phyloP scores from a whole-genome alignment of 371 early-diverging fungal species.

The Apophysomyces variabilis region DNA sequence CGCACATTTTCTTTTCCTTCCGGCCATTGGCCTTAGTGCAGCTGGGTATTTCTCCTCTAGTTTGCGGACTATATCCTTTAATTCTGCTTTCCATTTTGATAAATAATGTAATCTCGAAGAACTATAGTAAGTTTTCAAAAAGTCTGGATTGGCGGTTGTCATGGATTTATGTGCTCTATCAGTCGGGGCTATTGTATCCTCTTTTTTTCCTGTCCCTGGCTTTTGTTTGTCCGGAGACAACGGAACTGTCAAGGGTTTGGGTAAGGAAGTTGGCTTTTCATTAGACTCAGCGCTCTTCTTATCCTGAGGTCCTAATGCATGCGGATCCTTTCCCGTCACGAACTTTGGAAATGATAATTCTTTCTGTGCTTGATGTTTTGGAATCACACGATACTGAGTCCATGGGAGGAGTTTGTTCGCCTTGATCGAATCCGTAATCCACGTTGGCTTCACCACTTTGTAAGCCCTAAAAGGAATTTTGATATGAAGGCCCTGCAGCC shows the following conservation, averaged over 20 bases:
- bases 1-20: constrained; percentile 8
- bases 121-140: constrained; percentile 77
- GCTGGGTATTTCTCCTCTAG: constrained; percentile 31
- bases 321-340: background rate
- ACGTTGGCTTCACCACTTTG: constrained; percentile 79
- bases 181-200: constrained; percentile 24
- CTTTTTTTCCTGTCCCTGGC: constrained; percentile 5
- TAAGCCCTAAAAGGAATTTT: constrained; percentile 48
- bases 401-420: constrained; percentile 65
- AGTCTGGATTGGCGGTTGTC: constrained; percentile 59
- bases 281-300: background rate
- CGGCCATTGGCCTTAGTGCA: constrained; percentile 5
- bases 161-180: constrained; percentile 34
- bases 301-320: background rate
- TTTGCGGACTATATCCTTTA: constrained; percentile 60
- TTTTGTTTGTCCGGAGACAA: background rate
- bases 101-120: constrained; percentile 84
- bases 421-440: constrained; percentile 75
- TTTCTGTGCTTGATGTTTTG: constrained; percentile 23
- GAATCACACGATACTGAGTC: constrained; percentile 56
- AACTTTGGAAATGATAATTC: constrained; percentile 27
- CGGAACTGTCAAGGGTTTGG: background rate
- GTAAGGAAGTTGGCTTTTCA: background rate
- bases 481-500: background rate
- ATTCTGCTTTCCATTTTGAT: constrained; percentile 82